These are phyloP conservation scores for Zasmidium citrigriseum DNA, from an alignment of 2,329 filamentous ascomycete species.

Conservation along the genomic window DNA sequence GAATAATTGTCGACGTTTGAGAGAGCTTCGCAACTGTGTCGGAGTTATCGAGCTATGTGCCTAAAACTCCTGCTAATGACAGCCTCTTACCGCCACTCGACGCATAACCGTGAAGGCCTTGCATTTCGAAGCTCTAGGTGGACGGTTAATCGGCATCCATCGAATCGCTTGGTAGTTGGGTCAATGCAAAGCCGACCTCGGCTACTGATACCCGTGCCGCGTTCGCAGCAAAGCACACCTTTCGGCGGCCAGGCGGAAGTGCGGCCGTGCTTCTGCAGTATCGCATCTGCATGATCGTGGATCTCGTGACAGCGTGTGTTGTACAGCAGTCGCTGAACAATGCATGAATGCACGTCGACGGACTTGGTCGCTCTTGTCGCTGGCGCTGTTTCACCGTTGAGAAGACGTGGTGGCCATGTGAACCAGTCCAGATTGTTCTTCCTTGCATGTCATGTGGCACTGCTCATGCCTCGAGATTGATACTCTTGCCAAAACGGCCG, in stretches of 20 bases:
- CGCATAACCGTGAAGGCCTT: not conserved
- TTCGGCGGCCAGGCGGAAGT: not conserved
- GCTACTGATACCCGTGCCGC: not conserved
- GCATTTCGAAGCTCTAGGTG: not conserved
- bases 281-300: too few relatives aligned
- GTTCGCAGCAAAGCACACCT: not conserved
- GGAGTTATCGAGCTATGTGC: too few relatives aligned
- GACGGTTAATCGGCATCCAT: conserved; percentile 5
- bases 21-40: too few relatives aligned
- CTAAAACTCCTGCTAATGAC: too few relatives aligned
- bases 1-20: too few relatives aligned
- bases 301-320: too few relatives aligned
- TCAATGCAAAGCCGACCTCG: conserved; percentile 4
- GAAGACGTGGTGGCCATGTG: not conserved
- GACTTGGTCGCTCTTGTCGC: not conserved
- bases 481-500: conserved; percentile 91
- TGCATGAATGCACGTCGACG: not conserved
- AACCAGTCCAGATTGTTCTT: not conserved
- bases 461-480: conserved; percentile 78
- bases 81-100: conserved; percentile 2
- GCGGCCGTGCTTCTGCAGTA: not conserved
- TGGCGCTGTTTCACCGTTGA: not conserved
- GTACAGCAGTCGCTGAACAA: too few relatives aligned
- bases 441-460: not conserved
- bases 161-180: not conserved